Percentiles rank a stretch among this genome's conserved stretches.
Evolutionary conservation across 1,139 yeast genomes (phyloP).

Genomic region (Kluyveromyces marxianus): DNA sequence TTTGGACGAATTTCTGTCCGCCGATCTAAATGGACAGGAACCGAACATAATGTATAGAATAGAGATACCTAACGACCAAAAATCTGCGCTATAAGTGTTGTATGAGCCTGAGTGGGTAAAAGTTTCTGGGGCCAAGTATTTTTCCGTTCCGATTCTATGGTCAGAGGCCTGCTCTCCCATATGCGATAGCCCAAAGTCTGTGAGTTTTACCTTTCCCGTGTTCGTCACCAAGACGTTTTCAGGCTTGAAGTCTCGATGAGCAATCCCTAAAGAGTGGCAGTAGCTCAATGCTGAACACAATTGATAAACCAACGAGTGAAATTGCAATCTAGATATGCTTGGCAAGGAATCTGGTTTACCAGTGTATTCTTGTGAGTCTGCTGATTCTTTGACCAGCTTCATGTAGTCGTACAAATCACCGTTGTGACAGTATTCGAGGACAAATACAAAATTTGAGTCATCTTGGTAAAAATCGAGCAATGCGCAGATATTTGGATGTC

Average conservation of each 20-base stretch:
- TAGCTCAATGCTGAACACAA: conserved; percentile 62
- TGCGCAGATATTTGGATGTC: conserved; percentile 42
- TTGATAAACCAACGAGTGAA: conserved; percentile 53
- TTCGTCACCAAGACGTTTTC: conserved; percentile 65
- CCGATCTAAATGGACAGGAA: conserved; percentile 72
- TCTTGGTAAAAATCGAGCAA: conserved; percentile 70
- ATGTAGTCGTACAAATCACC: conserved; percentile 91
- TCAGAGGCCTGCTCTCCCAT: conserved; percentile 51
- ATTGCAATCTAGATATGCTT: conserved; percentile 13
- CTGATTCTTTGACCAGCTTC: conserved; percentile 28
- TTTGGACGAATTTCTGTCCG: conserved; percentile 26
- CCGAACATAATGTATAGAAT: conserved; percentile 76
- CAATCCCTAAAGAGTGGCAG: conserved; percentile 66
- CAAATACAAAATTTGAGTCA: conserved; percentile 39
- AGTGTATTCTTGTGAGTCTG: neutral
- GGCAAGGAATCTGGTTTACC: neutral
- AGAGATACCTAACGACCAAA: conserved; percentile 87
- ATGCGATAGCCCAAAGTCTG: conserved; percentile 88
- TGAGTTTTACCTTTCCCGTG: conserved; percentile 67
- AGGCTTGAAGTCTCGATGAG: conserved; percentile 82
- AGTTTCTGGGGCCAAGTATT: conserved; percentile 94
- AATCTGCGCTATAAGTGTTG: conserved; percentile 66
- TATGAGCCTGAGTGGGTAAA: conserved; percentile 28
- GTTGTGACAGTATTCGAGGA: conserved; percentile 75
- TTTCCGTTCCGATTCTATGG: conserved; percentile 83